Evolutionary conservation across 1,139 yeast species (phyloP).

Genomic region (Kurtzmaniella quercitrusa): DNA sequence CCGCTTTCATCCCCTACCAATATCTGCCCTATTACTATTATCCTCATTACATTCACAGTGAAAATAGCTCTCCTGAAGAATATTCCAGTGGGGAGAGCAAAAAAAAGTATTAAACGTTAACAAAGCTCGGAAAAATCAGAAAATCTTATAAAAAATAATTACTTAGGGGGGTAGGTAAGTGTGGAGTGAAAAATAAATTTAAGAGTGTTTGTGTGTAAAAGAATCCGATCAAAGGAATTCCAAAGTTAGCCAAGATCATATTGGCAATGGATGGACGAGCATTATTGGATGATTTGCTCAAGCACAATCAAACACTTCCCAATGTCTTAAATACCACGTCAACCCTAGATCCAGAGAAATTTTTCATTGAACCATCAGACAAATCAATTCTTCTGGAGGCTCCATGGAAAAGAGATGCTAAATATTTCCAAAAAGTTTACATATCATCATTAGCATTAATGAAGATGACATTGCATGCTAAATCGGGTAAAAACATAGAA

Average conservation of each 20-base stretch:
- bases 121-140: not conserved
- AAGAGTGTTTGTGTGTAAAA: too few species aligned
- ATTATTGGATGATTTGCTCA: conserved; percentile 1
- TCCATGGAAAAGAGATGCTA: conserved; percentile 46
- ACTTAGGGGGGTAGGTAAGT: too few species aligned
- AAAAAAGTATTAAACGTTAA: not conserved
- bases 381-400: conserved; percentile 13
- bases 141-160: not conserved
- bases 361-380: conserved; percentile 2
- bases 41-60: not conserved
- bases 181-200: too few species aligned
- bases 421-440: conserved; percentile 61
- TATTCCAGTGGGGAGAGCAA: not conserved
- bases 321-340: not conserved
- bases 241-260: not conserved
- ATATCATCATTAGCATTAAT: conserved; percentile 72
- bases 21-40: conserved; percentile 1
- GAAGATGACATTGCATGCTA: conserved; percentile 81
- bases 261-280: not conserved
- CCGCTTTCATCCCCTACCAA: not conserved
- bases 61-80: not conserved
- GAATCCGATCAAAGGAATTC: not conserved
- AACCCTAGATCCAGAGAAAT: not conserved
- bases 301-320: not conserved
- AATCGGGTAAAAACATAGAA: conserved; percentile 84